These are phyloP conservation scores for Paragyromitra xinjiangensis DNA, from an alignment of 495 filamentous ascomycete genomes.

Conservation along the genomic window DNA sequence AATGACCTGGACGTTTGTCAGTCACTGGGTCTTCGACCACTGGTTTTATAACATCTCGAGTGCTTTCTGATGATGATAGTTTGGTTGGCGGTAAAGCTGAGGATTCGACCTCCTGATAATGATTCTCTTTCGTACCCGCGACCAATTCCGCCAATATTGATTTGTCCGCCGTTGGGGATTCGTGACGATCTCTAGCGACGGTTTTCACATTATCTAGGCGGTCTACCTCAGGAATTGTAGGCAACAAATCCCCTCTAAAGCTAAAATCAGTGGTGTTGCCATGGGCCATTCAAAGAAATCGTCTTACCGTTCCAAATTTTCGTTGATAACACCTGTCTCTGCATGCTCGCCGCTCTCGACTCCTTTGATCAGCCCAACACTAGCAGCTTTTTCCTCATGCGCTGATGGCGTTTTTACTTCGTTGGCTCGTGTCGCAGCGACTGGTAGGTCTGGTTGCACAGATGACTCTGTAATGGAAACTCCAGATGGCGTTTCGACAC, in stretches of 20 bases:
- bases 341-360: neutral
- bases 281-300: neutral
- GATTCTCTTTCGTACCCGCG: neutral
- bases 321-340: neutral
- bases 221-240: neutral
- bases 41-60: neutral
- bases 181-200: neutral
- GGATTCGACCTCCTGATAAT: neutral
- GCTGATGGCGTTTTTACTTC: neutral
- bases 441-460: neutral
- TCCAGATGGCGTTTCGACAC: neutral
- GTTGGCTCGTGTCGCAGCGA: neutral
- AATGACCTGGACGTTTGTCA: neutral
- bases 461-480: neutral
- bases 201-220: neutral
- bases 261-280: constrained; percentile 17
- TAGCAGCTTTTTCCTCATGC: neutral
- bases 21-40: neutral
- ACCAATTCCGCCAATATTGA: neutral
- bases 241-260: constrained; percentile 20
- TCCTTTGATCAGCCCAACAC: neutral
- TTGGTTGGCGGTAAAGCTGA: neutral
- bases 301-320: constrained; percentile 28
- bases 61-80: neutral
- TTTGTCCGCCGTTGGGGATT: neutral